Evolutionary conservation across 768 basidiomycete genomes (phyloP).

Genomic region (Kwoniella bestiolae): DNA sequence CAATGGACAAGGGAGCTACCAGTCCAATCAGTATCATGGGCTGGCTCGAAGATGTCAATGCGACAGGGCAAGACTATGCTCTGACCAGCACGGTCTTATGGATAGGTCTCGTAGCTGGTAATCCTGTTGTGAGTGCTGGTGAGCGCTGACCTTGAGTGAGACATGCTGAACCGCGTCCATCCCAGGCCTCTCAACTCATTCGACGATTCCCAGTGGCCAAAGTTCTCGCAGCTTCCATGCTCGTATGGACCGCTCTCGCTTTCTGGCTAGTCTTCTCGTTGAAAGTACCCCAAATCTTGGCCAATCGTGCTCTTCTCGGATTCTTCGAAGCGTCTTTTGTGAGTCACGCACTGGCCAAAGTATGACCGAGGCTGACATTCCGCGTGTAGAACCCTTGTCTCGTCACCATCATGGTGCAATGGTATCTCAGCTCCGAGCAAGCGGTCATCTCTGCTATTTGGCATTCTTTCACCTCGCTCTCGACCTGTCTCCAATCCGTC

Average conservation of each 20-base stretch:
- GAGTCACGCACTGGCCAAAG: background rate
- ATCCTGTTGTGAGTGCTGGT: slow-evolving; percentile 30
- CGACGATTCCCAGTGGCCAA: slow-evolving; percentile 41
- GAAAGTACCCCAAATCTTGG: slow-evolving; percentile 29
- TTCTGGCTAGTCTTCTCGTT: slow-evolving; percentile 35
- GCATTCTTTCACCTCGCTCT: slow-evolving; percentile 23
- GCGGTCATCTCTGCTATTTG: slow-evolving; percentile 18
- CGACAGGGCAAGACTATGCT: slow-evolving; percentile 44
- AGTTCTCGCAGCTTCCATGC: slow-evolving; percentile 35
- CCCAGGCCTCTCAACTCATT: slow-evolving; percentile 31
- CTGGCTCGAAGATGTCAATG: slow-evolving; percentile 31
- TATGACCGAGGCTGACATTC: background rate
- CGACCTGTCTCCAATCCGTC: slow-evolving; percentile 19
- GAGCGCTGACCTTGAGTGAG: background rate
- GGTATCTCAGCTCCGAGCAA: slow-evolving; percentile 22
- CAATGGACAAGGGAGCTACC: slow-evolving; percentile 41
- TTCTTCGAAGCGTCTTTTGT: slow-evolving; percentile 38
- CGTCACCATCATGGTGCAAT: slow-evolving; percentile 24
- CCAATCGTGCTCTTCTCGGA: slow-evolving; percentile 36
- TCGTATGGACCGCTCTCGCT: slow-evolving; percentile 35
- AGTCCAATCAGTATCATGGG: slow-evolving; percentile 29
- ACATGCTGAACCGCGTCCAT: slow-evolving; percentile 5
- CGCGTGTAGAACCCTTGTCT: slow-evolving; percentile 16
- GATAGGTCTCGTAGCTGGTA: slow-evolving; percentile 44
- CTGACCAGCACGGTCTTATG: slow-evolving; percentile 42